Evolutionary conservation across 305 asterid species (phyloP).

Genomic region (Plantago rigida): DNA sequence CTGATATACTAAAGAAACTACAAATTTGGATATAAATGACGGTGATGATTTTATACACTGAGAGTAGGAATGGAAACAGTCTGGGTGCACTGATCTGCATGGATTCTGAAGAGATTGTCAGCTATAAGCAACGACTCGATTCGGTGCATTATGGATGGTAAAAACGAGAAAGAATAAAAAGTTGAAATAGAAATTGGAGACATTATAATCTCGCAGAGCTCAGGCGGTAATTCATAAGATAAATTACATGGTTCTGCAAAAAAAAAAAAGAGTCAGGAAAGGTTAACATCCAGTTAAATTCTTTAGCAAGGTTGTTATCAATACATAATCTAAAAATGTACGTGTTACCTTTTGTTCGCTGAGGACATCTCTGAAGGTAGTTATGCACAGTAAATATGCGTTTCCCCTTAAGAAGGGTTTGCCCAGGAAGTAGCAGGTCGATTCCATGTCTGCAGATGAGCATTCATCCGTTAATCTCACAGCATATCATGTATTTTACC

Average conservation of each 20-base stretch:
- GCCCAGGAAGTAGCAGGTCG: conserved; percentile 34
- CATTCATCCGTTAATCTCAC: conserved; percentile 7
- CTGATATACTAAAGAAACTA: background rate
- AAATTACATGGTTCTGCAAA: conserved; percentile 40
- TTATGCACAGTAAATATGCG: conserved; percentile 41
- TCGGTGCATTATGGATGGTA: conserved; percentile 71
- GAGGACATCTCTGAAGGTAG: conserved; percentile 41
- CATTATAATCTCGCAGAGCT: conserved; percentile 57
- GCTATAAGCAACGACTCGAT: conserved; percentile 70
- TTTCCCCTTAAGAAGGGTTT: conserved; percentile 47
- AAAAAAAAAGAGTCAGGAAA: conserved; percentile 2
- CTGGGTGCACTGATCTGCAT: conserved; percentile 34
- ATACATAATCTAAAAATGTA: no score
- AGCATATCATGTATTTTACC: background rate
- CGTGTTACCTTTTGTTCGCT: conserved; percentile 43
- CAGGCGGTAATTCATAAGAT: conserved; percentile 65
- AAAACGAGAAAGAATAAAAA: conserved; percentile 50
- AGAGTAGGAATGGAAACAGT: conserved; percentile 43
- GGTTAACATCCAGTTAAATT: background rate
- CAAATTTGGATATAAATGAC: background rate
- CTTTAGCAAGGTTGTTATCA: background rate
- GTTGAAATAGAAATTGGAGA: conserved; percentile 52
- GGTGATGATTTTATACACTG: conserved; percentile 34
- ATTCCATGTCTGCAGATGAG: conserved; percentile 49
- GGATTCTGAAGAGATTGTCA: conserved; percentile 43